A percentile compares a stretch with the other conserved stretches of the same genome.
phyloP scores from a whole-genome alignment of 768 basidiomycete genomes.

The Leccinum obscurum region DNA sequence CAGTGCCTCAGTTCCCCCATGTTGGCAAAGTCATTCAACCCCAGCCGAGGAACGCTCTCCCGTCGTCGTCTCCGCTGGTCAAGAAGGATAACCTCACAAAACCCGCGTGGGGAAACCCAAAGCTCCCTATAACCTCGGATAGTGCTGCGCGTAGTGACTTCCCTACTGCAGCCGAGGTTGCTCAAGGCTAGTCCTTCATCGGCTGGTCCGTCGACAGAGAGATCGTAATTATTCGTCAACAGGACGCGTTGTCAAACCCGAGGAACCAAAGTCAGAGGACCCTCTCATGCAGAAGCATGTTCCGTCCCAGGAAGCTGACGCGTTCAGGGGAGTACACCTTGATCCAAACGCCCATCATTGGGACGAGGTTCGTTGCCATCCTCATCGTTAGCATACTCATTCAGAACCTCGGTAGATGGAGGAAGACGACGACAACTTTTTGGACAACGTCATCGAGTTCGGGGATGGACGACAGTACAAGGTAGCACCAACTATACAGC shows the following conservation, averaged over 20 bases:
- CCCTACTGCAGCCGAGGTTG: slow-evolving; percentile 95
- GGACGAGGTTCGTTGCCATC: slow-evolving; percentile 78
- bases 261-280: slow-evolving; percentile 52
- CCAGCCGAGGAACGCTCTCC: slow-evolving; percentile 50
- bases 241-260: slow-evolving; percentile 24
- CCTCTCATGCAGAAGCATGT: slow-evolving; percentile 53
- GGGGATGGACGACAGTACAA: slow-evolving; percentile 93
- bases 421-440: slow-evolving; percentile 90
- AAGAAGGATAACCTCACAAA: slow-evolving; percentile 39
- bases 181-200: slow-evolving; percentile 58
- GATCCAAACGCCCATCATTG: slow-evolving; percentile 95
- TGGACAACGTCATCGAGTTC: slow-evolving; percentile 91
- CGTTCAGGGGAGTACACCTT: slow-evolving; percentile 91
- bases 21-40: slow-evolving; percentile 65
- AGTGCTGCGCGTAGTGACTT: slow-evolving; percentile 66
- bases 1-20: slow-evolving; percentile 54
- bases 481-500: slow-evolving; percentile 50
- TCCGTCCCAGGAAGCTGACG: slow-evolving; percentile 82
- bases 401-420: slow-evolving; percentile 58
- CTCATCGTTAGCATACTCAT: slow-evolving; percentile 1
- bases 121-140: slow-evolving; percentile 38
- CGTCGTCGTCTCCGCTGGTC: slow-evolving; percentile 35
- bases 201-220: neutral
- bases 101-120: slow-evolving; percentile 74
- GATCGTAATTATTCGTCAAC: slow-evolving; percentile 16